Conservation (phyloP, 108 stramenopile genomes). For the Tribonema minus region DNA sequence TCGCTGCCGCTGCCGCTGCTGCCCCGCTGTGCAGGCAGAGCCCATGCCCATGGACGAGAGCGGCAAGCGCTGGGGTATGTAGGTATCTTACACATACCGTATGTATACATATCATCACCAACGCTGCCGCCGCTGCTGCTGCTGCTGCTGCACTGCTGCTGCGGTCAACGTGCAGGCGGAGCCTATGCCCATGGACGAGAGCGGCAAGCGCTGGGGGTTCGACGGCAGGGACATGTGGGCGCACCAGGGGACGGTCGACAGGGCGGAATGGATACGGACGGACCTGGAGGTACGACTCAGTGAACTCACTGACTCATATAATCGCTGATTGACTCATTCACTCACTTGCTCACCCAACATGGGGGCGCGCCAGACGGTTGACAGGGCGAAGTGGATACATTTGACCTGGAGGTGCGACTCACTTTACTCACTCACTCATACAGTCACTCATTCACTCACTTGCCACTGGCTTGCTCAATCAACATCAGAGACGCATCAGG, state of each 20-base stretch:
- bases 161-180: constrained; percentile 10
- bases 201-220: constrained; percentile 29
- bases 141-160: neutral
- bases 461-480: too few relatives aligned
- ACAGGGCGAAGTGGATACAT: constrained; percentile 15
- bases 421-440: neutral
- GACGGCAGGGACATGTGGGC: constrained; percentile 24
- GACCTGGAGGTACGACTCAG: constrained; percentile 9
- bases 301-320: neutral
- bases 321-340: neutral
- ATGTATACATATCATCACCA: neutral
- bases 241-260: constrained; percentile 17
- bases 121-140: too few relatives aligned
- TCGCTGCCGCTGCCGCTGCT: neutral
- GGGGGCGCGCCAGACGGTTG: constrained; percentile 18
- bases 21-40: constrained; percentile 6
- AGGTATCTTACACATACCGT: too few relatives aligned
- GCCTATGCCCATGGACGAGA: constrained; percentile 17
- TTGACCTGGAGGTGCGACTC: constrained; percentile 6
- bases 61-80: constrained; percentile 17
- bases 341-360: too few relatives aligned
- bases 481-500: constrained; percentile 22
- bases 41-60: constrained; percentile 17
- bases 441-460: too few relatives aligned
- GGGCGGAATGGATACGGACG: constrained; percentile 17